Base-by-base conservation (phyloP, 1,139 yeast genomes). In the Debaryomyces sp. region DNA sequence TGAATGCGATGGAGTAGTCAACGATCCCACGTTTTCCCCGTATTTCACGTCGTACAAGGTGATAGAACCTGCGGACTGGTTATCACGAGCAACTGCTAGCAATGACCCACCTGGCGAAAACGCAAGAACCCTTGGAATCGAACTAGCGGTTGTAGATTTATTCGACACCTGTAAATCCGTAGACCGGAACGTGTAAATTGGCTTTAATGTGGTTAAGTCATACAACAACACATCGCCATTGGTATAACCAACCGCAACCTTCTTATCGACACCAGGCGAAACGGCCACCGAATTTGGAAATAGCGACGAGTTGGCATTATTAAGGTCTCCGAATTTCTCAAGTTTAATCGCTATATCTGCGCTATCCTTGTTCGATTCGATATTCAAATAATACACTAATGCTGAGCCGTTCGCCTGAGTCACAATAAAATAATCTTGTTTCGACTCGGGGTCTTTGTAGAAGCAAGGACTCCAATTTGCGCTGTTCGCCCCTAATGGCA, bases 1-100 rank as follows among this genome's bases (percentile, higher is more conserved):
- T 0, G 87, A 79, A 58, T 86, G 91, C 1, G 88, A 77, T 17
- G 89, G 84, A 1, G 83, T 78, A 1, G 89, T 83, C 50, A 87
- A 75, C 3, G 84, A 80, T 1, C 96, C 96, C 32, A 92, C 79
- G 57, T 87, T 87, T 59, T 92, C 97, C 39, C 98, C 98, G 53
- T 84, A 90, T 52, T 82, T 78, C 6, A 92, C 91, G 61, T 90
- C 96, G 62, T 90, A 91, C 29, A 94, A 66, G 0, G 95, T 82
- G 6, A 94, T 82, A 1, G 87, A 80, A 2, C 95, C 95, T 37
- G 81, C 77, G 0, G 87, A 78, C 41, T 89, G 94, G 39, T 86
- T 84, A 62, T 87, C 98, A 51, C 96, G 84, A 0, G 95, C 95
- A 8, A 89, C 91, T 0, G 97, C 98, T 13, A 94, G 64, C 3